Evolutionary conservation across 305 asterid species (phyloP), one percentile per base, ranked within the genome.

Genomic region (Fraxinus ornus): DNA sequence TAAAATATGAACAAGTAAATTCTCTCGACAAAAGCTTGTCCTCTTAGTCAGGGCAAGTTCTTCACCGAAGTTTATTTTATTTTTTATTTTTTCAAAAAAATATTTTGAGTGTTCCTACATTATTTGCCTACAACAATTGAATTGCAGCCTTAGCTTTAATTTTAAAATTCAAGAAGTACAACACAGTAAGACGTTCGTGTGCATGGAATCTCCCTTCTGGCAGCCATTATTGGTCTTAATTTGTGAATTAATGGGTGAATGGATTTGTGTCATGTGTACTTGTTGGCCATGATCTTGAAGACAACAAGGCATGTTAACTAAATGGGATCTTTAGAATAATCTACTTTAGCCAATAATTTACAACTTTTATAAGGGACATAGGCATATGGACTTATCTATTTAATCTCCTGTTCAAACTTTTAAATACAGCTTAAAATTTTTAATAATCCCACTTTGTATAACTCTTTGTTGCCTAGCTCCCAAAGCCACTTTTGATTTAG

Each of bases 241-340:
- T 35, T 64, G 72, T 64, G 72, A 64, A 64, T 57, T n/a, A 22
- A 52, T 17, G 15, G 72, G 32, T 64, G 72, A 82, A 84, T 81
- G 86, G 85, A 68, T 37, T 83, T 79, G 9, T 36, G 74, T 73
- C 86, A 86, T 86, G 85, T 87, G 94, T 89, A 82, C 79, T 88
- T 91, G 91, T 90, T 91, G 85, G 94, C 93, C 94, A 87, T 70
- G 60, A 82, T 83, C 35, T 44, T 86, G 84, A 80, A 86, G 92
- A 90, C 91, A 81, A 78, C 49, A 81, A 72, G 78, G 81, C 85
- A 72, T 79, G 84, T 72, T 78, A 77, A 72, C 68, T 76, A 70
- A 84, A 39, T 78, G 47, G n/a, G 32, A 77, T 71, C 19, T 70
- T 32, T 70, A 81, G 37, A 36, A 81, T 77, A 28, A 77, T 41